Percentiles rank a stretch among this genome's conserved stretches.
Evolutionary conservation across 495 filamentous ascomycete species (phyloP).

Genomic region (Penicillium verhagenii): DNA sequence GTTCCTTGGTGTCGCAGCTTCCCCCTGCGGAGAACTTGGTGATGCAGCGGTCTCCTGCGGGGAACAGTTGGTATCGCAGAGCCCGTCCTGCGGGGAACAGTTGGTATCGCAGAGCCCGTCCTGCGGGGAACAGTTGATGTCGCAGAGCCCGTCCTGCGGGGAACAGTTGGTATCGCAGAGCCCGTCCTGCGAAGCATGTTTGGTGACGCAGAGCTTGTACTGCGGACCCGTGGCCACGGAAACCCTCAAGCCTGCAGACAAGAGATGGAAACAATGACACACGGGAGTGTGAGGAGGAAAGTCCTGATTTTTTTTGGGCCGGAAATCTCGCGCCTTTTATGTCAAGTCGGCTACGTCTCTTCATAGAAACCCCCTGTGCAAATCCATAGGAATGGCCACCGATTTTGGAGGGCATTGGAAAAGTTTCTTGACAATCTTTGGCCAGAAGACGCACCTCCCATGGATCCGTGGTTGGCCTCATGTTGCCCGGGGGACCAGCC

Average conservation of each 20-base stretch:
- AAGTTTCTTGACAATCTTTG: too few relatives aligned
- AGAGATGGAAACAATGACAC: not conserved
- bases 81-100: not conserved
- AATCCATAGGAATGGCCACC: not conserved
- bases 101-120: not conserved
- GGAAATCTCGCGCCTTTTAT: not conserved
- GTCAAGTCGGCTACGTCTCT: not conserved
- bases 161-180: not conserved
- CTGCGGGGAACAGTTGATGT: not conserved
- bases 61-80: not conserved
- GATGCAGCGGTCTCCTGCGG: not conserved
- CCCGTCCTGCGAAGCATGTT: not conserved
- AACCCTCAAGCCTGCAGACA: conserved; percentile 1
- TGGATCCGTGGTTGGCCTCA: too few relatives aligned
- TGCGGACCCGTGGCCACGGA: not conserved
- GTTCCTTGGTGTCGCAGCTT: not conserved
- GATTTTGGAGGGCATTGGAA: too few relatives aligned
- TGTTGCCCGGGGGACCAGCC: too few relatives aligned
- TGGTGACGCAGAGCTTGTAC: not conserved
- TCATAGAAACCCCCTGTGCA: not conserved
- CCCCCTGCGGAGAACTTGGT: not conserved
- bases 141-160: too few relatives aligned
- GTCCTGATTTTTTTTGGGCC: not conserved
- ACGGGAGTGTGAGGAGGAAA: not conserved
- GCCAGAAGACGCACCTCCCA: too few relatives aligned